A percentile compares a stretch with the other conserved stretches of the same genome.
Evolutionary conservation across 2,329 filamentous ascomycete species (phyloP).

Genomic region (Fusarium domesticum): DNA sequence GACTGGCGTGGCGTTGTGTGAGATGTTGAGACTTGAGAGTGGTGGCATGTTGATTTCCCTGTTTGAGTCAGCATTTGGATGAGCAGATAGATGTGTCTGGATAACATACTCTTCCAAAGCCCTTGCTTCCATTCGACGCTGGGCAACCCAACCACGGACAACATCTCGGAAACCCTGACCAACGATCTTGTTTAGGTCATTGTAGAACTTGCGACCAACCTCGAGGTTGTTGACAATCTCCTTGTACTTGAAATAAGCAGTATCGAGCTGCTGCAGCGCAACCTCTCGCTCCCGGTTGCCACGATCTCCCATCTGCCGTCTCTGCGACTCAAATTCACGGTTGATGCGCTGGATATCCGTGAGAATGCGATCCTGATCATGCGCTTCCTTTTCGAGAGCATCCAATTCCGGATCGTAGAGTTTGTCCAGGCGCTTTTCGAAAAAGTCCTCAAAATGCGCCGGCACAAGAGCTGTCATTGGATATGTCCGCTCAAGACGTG

Average conservation of each 20-base stretch:
- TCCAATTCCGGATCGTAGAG: slow-evolving; percentile 78
- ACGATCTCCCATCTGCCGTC: slow-evolving; percentile 61
- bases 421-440: slow-evolving; percentile 71
- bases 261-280: slow-evolving; percentile 83
- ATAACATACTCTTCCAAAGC: slow-evolving; percentile 67
- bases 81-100: background rate
- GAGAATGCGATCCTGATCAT: slow-evolving; percentile 72
- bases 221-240: slow-evolving; percentile 92
- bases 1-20: slow-evolving; percentile 27
- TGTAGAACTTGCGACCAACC: slow-evolving; percentile 92
- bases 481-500: slow-evolving; percentile 79
- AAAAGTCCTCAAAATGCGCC: slow-evolving; percentile 88
- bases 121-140: slow-evolving; percentile 76
- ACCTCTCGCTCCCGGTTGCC: slow-evolving; percentile 73
- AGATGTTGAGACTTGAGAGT: slow-evolving; percentile 43
- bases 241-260: slow-evolving; percentile 93
- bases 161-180: slow-evolving; percentile 72
- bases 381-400: slow-evolving; percentile 65
- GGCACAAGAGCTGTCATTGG: slow-evolving; percentile 81
- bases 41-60: slow-evolving; percentile 54
- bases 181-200: slow-evolving; percentile 86
- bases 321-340: slow-evolving; percentile 69
- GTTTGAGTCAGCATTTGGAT: slow-evolving; percentile 8
- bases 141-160: slow-evolving; percentile 74
- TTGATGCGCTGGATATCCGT: slow-evolving; percentile 72